Base-by-base conservation (phyloP, 2,329 filamentous ascomycete species). In the Exophiala spinifera region DNA sequence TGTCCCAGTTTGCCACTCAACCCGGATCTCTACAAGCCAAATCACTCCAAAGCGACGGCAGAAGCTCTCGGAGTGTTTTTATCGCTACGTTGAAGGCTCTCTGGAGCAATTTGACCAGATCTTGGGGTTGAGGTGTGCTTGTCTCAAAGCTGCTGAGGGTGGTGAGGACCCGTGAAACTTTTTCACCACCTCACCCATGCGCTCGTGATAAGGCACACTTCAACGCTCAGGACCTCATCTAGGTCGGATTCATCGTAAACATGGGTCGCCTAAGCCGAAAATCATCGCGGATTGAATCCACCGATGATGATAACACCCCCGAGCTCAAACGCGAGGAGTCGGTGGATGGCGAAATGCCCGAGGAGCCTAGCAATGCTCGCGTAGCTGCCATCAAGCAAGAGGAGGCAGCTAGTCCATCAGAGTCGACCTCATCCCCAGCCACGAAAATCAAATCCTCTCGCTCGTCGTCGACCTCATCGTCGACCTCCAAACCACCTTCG, bases 251-350 rank as follows among this genome's bases (percentile, higher is more conserved):
- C 23, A 44, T 46, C 51, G 21, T 44, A 50, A 46, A 44, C 15
- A 63, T 63, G 61, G 46, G 54, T 46, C 57, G 40, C 21, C 23
- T 46, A 20, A 53, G 46, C 48, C 43, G 56, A 51, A 40, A 42
- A 14, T 28, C 53, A 3, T 57, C 56, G n/a, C 20, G 46, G 43
- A 46, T 34, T 20, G 43, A 53, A 21, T 53, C 53, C 52, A 39
- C 28, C 49, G 51, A 54, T 55, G 60, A 63, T 28, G 53, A 53
- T 25, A 46, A 47, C 47, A 51, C 51, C 10, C 46, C 57, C 46
- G 49, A 57, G 37, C 44, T 64, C 53, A 64, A 64, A 50, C 60
- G 34, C 13, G 61, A 63, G 45, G 48, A 45, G 36, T 59, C 53
- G 34, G 55, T 49, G 34, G 51, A 57, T 25, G 51, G 40, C 36